Percentiles rank a stretch among this genome's conserved stretches.
These are phyloP conservation scores for Hypericum androsaemum DNA, from an alignment of 345 rosid species.

Conservation along the genomic window DNA sequence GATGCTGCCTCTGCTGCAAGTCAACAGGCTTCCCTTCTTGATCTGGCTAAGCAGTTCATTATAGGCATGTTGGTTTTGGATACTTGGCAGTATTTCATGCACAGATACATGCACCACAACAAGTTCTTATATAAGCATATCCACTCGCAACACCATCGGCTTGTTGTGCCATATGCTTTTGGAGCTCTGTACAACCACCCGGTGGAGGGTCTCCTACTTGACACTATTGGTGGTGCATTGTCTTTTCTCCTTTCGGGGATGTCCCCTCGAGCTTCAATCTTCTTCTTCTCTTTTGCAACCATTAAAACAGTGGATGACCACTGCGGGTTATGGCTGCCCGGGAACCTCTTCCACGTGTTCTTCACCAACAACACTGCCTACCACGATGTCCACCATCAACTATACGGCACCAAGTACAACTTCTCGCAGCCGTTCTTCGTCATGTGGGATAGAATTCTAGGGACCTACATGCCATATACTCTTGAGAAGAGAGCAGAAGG, in stretches of 20 bases:
- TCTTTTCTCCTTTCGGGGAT: not conserved
- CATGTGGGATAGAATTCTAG: not conserved
- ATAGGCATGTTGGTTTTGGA: slow-evolving; percentile 64
- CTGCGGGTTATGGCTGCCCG: not conserved
- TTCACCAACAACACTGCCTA: not conserved
- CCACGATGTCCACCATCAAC: not conserved
- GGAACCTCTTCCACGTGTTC: not conserved
- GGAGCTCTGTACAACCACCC: not conserved
- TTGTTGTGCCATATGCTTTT: not conserved
- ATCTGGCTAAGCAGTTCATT: slow-evolving; percentile 54
- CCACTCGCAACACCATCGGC: slow-evolving; percentile 38
- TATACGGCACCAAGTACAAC: not conserved
- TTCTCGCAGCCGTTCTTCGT: not conserved
- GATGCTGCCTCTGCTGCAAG: slow-evolving; percentile 26
- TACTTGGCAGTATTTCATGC: slow-evolving; percentile 86
- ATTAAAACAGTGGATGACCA: not conserved
- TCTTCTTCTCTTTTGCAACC: not conserved
- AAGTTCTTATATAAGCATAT: slow-evolving; percentile 70
- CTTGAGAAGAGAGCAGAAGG: not conserved
- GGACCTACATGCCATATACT: not conserved
- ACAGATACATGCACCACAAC: slow-evolving; percentile 75
- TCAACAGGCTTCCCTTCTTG: slow-evolving; percentile 35
- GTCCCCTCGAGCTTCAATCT: not conserved
- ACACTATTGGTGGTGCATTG: not conserved
- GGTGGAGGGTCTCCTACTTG: not conserved